Base-by-base conservation (phyloP, 768 basidiomycete species). In the Leccinum imitatum region DNA sequence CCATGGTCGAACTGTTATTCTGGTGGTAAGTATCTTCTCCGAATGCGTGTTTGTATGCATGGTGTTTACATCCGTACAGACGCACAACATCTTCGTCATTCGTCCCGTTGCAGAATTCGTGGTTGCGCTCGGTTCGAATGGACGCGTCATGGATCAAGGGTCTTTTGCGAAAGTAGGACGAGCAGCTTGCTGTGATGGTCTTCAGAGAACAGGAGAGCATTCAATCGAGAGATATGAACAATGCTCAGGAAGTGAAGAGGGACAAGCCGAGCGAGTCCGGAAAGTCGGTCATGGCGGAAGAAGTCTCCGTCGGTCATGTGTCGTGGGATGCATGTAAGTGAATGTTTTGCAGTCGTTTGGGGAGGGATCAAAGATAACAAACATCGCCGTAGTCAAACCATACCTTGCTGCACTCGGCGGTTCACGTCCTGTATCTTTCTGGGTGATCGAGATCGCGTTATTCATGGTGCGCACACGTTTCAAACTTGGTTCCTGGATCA, bases 401-500 rank as follows among this genome's bases (percentile, higher is more conserved):
- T 57, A 54, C 50, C 56, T 57, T 23, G 19, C 14, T 41, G 50
- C 35, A 4, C 50, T 57, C 27, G 50, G 56, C 8, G 51, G 50
- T 15, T 13, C 9, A 27, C 33, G 27, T 19, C 4, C 35, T 25
- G 25, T 37, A 17, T 54, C 30, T 2, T 54, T 57, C 56, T 41
- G 50, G 56, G 51, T 6, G 4, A 23, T n/a, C n/a, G 35, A 54
- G 14, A 25, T 57, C 33, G 25, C 27, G 15, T 30, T 57, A 2
- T 21, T 57, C 37, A 5, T 57, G 50, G 7, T 54, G 37, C 27
- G n/a, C 11, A 17, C n/a, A 54, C 25, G 3, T 30, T 53, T 9
- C 56, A 57, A 39, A 57, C 50, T 10, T 57, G 56, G 56, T 57
- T 57, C 35, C 56, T 57, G 3, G 56, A 35, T 2, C 11, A 57